phyloP scores from a whole-genome alignment of 495 filamentous ascomycete genomes.

The Trichoderma reesei region DNA sequence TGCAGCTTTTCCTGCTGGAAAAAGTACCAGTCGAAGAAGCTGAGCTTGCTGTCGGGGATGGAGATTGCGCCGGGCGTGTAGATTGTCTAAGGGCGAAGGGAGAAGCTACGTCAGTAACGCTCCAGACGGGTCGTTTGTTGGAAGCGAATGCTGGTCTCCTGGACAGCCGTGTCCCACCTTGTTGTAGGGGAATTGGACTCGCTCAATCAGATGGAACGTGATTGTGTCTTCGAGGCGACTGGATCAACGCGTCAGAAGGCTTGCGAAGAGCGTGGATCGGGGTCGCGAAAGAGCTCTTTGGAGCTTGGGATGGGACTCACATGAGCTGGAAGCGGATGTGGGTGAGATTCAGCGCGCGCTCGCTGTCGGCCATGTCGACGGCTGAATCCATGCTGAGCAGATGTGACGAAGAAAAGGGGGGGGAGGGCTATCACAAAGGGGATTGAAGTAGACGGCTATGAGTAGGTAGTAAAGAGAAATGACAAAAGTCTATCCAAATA shows the following conservation, averaged over 20 bases:
- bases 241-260: slow-evolving; percentile 3
- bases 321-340: slow-evolving; percentile 96
- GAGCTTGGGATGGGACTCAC: slow-evolving; percentile 40
- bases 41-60: slow-evolving; percentile 60
- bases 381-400: slow-evolving; percentile 65
- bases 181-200: slow-evolving; percentile 94
- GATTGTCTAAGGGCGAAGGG: slow-evolving; percentile 43
- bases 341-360: slow-evolving; percentile 75
- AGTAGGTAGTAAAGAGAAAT: no score
- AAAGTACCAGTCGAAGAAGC: slow-evolving; percentile 91
- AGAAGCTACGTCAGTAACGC: neutral
- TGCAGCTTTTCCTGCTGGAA: slow-evolving; percentile 81
- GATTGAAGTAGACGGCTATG: neutral
- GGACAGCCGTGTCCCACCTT: slow-evolving; percentile 17
- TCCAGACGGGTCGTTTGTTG: no score
- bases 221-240: slow-evolving; percentile 98
- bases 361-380: slow-evolving; percentile 76
- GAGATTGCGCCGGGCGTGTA: slow-evolving; percentile 71
- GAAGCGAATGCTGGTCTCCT: neutral
- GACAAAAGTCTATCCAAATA: neutral
- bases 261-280: neutral
- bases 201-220: slow-evolving; percentile 95
- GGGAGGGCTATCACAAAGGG: neutral
- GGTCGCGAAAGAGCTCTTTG: neutral
- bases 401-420: neutral